Conservation (phyloP, 768 basidiomycete genomes). For the Leucocoprinus leucothites region DNA sequence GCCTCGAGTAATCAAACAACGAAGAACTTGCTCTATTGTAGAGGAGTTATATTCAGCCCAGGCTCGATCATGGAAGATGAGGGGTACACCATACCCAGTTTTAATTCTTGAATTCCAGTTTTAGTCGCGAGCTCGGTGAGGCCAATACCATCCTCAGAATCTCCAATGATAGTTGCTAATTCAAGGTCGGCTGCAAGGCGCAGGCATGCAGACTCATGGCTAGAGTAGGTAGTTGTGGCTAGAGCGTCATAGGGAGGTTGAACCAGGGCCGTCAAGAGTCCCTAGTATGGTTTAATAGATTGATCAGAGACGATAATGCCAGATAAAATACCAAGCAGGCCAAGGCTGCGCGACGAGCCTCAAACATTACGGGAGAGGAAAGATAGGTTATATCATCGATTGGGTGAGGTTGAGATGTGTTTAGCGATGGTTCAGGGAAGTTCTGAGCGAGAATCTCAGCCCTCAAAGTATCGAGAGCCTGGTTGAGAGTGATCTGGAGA, state of each 20-base stretch:
- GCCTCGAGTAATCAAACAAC: conserved; percentile 32
- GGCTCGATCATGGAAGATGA: background rate
- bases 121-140: conserved; percentile 30
- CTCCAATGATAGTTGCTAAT: conserved; percentile 30
- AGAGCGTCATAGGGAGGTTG: conserved; percentile 35
- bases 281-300: too few species aligned
- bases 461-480: too few species aligned
- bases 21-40: conserved; percentile 28
- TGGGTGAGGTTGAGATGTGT: too few species aligned
- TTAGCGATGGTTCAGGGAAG: too few species aligned
- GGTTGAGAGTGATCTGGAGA: too few species aligned
- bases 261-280: conserved; percentile 31
- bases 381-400: too few species aligned
- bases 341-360: too few species aligned
- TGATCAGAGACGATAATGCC: too few species aligned
- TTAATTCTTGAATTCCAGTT: conserved; percentile 29
- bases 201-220: conserved; percentile 29
- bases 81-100: conserved; percentile 23
- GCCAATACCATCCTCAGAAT: conserved; percentile 31
- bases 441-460: too few species aligned
- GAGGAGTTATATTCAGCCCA: too few species aligned
- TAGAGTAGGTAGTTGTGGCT: conserved; percentile 29
- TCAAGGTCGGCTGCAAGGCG: conserved; percentile 32
- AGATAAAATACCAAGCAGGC: too few species aligned
- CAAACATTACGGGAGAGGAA: too few species aligned